Conservation (phyloP, 2,329 filamentous ascomycete species). For the Elsinoe ampelina region DNA sequence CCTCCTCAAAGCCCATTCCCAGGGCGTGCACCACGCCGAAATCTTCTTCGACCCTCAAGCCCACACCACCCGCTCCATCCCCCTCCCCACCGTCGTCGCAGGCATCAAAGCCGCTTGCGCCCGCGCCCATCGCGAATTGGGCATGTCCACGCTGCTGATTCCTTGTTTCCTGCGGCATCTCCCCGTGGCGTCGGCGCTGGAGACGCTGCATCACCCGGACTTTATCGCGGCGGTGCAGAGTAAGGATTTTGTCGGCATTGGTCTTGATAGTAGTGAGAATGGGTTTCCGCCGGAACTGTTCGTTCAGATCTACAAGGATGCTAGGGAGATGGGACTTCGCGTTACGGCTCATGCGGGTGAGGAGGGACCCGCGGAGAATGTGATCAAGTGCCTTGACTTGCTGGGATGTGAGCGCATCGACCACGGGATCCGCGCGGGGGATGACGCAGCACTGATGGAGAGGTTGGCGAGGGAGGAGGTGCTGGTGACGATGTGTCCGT, state of each 20-base stretch:
- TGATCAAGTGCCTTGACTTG: constrained; percentile 52
- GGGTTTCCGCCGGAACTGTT: constrained; percentile 45
- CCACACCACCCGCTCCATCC: constrained; percentile 13
- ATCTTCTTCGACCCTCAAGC: constrained; percentile 18
- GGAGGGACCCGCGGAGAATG: constrained; percentile 60
- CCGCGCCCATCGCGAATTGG: constrained; percentile 12
- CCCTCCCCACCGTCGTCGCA: constrained; percentile 11
- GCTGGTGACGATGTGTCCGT: constrained; percentile 61
- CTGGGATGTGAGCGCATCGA: constrained; percentile 61
- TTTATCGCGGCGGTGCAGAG: constrained; percentile 34
- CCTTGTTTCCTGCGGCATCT: constrained; percentile 45
- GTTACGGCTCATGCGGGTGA: constrained; percentile 70
- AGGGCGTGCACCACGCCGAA: constrained; percentile 53
- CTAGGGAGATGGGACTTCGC: constrained; percentile 43
- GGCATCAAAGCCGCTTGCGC: constrained; percentile 14
- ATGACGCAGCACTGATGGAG: constrained; percentile 50
- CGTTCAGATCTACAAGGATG: constrained; percentile 50
- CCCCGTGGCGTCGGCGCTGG: constrained; percentile 32
- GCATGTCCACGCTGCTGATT: constrained; percentile 13
- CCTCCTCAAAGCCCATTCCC: constrained; percentile 53
- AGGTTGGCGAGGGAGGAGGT: constrained; percentile 49
- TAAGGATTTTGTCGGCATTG: constrained; percentile 52
- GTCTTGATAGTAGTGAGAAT: constrained; percentile 54
- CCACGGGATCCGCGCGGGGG: constrained; percentile 58
- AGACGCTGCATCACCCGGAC: not conserved